Conservation (phyloP, 2,329 filamentous ascomycete genomes). For the Penicillium concentricum region DNA sequence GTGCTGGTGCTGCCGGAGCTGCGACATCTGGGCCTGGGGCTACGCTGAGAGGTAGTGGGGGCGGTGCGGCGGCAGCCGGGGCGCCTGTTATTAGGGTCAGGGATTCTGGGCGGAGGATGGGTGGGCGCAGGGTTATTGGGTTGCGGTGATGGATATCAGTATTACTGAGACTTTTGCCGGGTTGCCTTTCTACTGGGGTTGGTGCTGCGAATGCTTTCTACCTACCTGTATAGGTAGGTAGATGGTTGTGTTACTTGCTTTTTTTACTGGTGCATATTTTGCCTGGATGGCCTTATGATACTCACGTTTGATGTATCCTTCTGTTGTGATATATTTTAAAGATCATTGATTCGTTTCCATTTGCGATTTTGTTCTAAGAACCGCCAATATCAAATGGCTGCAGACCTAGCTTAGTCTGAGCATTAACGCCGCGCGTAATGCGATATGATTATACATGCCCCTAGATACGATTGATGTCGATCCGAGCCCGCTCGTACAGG, state of each 20-base stretch:
- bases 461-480: conserved; percentile 81
- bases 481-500: conserved; percentile 77
- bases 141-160: conserved; percentile 16
- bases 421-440: conserved; percentile 25
- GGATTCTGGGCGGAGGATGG: conserved; percentile 37
- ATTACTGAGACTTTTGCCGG: neutral
- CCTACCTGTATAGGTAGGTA: neutral
- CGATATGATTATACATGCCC: conserved; percentile 22
- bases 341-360: conserved; percentile 12
- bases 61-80: conserved; percentile 18
- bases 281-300: conserved; percentile 4
- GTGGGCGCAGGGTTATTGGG: conserved; percentile 38
- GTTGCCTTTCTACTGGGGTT: neutral
- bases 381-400: neutral
- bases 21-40: conserved; percentile 15
- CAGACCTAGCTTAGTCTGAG: conserved; percentile 1
- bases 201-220: neutral
- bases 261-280: conserved; percentile 16
- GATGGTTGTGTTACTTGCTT: neutral
- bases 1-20: conserved; percentile 19
- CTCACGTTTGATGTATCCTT: conserved; percentile 1
- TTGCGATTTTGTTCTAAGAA: neutral
- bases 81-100: conserved; percentile 26
- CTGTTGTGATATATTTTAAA: conserved; percentile 3
- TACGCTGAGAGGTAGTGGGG: conserved; percentile 19